These are phyloP conservation scores for Baudoinia panamericana DNA, from an alignment of 495 filamentous ascomycete species.

Conservation along the genomic window DNA sequence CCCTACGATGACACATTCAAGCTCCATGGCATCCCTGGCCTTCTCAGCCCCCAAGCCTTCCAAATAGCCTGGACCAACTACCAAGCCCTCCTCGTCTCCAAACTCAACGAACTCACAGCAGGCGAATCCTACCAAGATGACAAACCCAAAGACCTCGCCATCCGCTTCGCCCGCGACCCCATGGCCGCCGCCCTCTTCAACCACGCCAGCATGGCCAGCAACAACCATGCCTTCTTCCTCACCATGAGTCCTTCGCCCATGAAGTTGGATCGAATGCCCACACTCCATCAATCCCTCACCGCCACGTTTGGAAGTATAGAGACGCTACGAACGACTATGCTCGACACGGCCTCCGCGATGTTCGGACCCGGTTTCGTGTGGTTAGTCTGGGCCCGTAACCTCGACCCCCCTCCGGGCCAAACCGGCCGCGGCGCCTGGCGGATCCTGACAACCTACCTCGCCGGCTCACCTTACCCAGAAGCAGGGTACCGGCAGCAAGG, in stretches of 20 bases:
- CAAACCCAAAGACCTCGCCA: constrained; percentile 51
- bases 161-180: constrained; percentile 66
- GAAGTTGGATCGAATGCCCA: constrained; percentile 2
- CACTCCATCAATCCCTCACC: constrained; percentile 39
- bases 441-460: constrained; percentile 80
- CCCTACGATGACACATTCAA: constrained; percentile 38
- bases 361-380: constrained; percentile 96
- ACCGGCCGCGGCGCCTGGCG: constrained; percentile 38
- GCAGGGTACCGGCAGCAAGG: constrained; percentile 72
- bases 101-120: constrained; percentile 57
- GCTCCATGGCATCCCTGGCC: constrained; percentile 48
- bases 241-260: constrained; percentile 29
- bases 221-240: constrained; percentile 94
- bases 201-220: constrained; percentile 86
- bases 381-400: constrained; percentile 46
- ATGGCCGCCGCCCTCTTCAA: constrained; percentile 73
- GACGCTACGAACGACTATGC: constrained; percentile 63
- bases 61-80: constrained; percentile 73
- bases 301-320: constrained; percentile 66
- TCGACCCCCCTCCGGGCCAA: constrained; percentile 20
- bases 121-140: constrained; percentile 45
- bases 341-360: constrained; percentile 75
- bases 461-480: constrained; percentile 73
- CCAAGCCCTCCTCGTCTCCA: constrained; percentile 55
- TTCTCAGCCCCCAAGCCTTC: constrained; percentile 54